Base-by-base conservation (phyloP, 306 rosid genomes). In the Inga oerstediana region DNA sequence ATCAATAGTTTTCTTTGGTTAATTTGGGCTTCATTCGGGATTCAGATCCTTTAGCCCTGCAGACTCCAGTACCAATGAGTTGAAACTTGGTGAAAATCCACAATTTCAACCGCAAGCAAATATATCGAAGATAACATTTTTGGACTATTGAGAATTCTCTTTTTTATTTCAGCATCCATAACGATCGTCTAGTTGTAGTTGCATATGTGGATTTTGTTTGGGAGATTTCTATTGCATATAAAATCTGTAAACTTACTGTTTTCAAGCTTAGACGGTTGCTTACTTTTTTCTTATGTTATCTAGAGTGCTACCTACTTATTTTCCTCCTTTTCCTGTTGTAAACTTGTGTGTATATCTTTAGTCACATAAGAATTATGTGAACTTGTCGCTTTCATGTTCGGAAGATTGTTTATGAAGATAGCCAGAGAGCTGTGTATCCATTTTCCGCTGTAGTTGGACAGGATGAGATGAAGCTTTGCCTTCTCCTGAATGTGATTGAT, bases 381-480 rank as follows among this genome's bases (percentile, higher is more conserved):
- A 49, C 75, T 81, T 84, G 41, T 82, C 43, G 65, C 85, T 72
- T 85, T 66, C 91, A 90, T 95, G 86, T 89, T 54, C 86, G 59
- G 90, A 91, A 88, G 76, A 65, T 83, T 76, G 82, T 80, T 37
- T 85, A 87, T 3, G 84, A 79, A 76, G 91, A 95, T 64, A 93
- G 89, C 89, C 92, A 89, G 87, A 92, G 98, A 80, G 98, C 98
- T 0, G 98, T 95, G 71, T 95, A 93, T 84, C 98, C 98, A 2
- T 95, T 95, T 84, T 77, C 98, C 27, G 98, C 98, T 27, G 93
- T 95, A 70, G 98, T 95, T 24, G 98, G 98, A 81, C 98, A 93
- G 85, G 98, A 95, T 84, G 98, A 95, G 91, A 95, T 95, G 98
- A 95, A 95, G 85, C 89, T 95, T 56, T 93, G 98, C 82, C 98